phyloP scores from a whole-genome alignment of 2,329 filamentous ascomycete genomes.

The Didymella pomorum region DNA sequence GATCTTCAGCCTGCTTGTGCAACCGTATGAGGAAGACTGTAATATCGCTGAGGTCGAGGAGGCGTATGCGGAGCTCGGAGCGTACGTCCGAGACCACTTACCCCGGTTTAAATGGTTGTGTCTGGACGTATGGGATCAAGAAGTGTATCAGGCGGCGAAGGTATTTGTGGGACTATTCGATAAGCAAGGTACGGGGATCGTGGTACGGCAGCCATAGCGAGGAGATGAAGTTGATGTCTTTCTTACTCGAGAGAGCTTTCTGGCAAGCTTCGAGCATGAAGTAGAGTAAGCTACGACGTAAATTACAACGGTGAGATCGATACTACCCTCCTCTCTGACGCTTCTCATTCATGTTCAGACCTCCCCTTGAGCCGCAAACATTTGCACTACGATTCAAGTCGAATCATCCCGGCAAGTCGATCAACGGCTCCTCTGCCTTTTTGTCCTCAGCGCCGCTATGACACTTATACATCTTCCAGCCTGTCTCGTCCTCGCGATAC shows the following conservation, averaged over 20 bases:
- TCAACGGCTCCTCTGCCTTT: background rate
- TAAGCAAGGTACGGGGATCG: background rate
- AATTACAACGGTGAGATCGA: background rate
- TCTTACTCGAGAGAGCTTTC: background rate
- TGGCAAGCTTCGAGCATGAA: background rate
- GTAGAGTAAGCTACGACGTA: background rate
- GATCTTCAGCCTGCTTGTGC: slow-evolving; percentile 33
- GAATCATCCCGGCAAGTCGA: background rate
- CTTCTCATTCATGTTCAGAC: no score
- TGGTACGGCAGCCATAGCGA: background rate
- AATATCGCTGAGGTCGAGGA: slow-evolving; percentile 13
- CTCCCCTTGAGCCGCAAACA: no score
- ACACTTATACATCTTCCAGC: no score
- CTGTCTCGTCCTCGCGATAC: no score
- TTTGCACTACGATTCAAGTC: no score
- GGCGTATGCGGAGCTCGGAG: slow-evolving; percentile 31
- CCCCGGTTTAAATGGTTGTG: slow-evolving; percentile 27
- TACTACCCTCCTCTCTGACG: no score
- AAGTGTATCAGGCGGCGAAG: background rate
- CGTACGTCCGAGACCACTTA: slow-evolving; percentile 26
- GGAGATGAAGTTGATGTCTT: background rate
- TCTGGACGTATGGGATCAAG: slow-evolving; percentile 27
- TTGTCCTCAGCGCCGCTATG: background rate
- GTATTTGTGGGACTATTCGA: background rate
- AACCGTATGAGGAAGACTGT: slow-evolving; percentile 45